Evolutionary conservation across 768 basidiomycete genomes (phyloP).

Genomic region (Termitomyces sp.): DNA sequence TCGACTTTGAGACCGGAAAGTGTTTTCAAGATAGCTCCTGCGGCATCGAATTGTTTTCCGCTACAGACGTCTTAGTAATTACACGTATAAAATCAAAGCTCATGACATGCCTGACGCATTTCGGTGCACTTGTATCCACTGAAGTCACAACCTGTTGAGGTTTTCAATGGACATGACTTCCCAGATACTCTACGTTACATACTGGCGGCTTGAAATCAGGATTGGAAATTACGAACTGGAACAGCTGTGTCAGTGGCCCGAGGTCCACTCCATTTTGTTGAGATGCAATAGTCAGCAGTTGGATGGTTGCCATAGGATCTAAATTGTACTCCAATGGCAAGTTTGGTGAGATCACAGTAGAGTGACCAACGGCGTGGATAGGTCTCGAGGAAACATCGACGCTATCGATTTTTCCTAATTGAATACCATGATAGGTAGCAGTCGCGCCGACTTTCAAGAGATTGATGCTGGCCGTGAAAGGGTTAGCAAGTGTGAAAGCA

Average conservation of each 20-base stretch:
- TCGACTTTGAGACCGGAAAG: slow-evolving; percentile 58
- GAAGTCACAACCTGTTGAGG: slow-evolving; percentile 46
- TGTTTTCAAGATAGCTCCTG: slow-evolving; percentile 59
- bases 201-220: slow-evolving; percentile 53
- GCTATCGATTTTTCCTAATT: slow-evolving; percentile 56
- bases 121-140: slow-evolving; percentile 48
- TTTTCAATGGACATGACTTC: neutral
- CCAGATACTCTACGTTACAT: slow-evolving; percentile 16
- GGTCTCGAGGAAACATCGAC: slow-evolving; percentile 54
- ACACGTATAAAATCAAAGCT: neutral
- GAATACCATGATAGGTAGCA: slow-evolving; percentile 52
- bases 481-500: slow-evolving; percentile 58
- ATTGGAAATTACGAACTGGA: slow-evolving; percentile 50
- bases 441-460: slow-evolving; percentile 51
- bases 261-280: slow-evolving; percentile 53
- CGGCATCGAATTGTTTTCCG: slow-evolving; percentile 62
- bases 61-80: slow-evolving; percentile 28
- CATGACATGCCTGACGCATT: slow-evolving; percentile 52
- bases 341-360: slow-evolving; percentile 49
- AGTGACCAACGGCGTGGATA: slow-evolving; percentile 58
- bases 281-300: slow-evolving; percentile 48
- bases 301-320: slow-evolving; percentile 58
- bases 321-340: slow-evolving; percentile 65
- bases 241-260: slow-evolving; percentile 55
- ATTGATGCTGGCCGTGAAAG: slow-evolving; percentile 72